These are phyloP conservation scores for Amanita rimosa DNA, from an alignment of 768 basidiomycete genomes.

Conservation along the genomic window DNA sequence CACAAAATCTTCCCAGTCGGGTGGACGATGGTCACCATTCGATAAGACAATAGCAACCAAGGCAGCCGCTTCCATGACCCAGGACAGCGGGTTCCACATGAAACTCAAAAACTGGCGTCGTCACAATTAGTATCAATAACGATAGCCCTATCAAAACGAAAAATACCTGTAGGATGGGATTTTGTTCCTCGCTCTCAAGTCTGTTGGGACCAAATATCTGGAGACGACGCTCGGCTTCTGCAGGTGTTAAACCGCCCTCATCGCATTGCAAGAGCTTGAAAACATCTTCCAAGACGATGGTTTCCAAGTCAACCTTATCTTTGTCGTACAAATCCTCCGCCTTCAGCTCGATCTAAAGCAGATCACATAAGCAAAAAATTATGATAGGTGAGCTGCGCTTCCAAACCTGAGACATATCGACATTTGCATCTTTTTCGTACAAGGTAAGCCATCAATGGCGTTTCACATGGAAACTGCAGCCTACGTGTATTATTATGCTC, in stretches of 20 bases:
- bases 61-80: slow-evolving; percentile 99
- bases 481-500: slow-evolving; percentile 55
- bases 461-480: slow-evolving; percentile 18
- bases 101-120: slow-evolving; percentile 69
- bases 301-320: slow-evolving; percentile 98
- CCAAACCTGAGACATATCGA: slow-evolving; percentile 72
- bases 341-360: slow-evolving; percentile 66
- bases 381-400: not conserved
- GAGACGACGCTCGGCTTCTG: slow-evolving; percentile 75
- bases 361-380: not conserved
- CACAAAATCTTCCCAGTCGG: slow-evolving; percentile 96
- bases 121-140: not conserved
- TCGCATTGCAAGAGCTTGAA: slow-evolving; percentile 91
- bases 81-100: slow-evolving; percentile 99
- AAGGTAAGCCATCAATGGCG: slow-evolving; percentile 7
- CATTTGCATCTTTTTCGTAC: slow-evolving; percentile 54
- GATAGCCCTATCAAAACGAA: not conserved
- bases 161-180: slow-evolving; percentile 77
- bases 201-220: slow-evolving; percentile 96
- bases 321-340: slow-evolving; percentile 95
- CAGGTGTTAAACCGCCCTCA: slow-evolving; percentile 62
- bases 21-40: slow-evolving; percentile 77
- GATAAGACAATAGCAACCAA: slow-evolving; percentile 92
- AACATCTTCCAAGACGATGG: slow-evolving; percentile 92
- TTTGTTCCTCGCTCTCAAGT: slow-evolving; percentile 84